A percentile compares a stretch with the other conserved stretches of the same genome.
These are phyloP conservation scores for Streptanthus diversifolius DNA, from an alignment of 345 rosid species.

Conservation along the genomic window DNA sequence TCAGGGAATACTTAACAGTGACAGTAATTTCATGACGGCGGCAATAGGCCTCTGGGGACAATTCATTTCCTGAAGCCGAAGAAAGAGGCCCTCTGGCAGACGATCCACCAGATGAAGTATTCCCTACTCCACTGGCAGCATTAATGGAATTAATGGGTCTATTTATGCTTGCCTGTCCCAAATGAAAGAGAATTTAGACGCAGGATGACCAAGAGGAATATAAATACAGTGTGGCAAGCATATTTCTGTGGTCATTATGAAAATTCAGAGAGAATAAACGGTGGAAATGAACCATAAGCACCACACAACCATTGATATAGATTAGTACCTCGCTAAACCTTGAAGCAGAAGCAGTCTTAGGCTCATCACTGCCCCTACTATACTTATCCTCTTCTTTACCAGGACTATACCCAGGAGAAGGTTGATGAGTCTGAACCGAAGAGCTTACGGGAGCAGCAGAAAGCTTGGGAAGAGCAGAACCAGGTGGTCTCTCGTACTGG, in stretches of 20 bases:
- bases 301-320: background rate
- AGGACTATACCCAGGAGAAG: slow-evolving; percentile 48
- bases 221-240: background rate
- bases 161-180: slow-evolving; percentile 15
- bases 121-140: slow-evolving; percentile 39
- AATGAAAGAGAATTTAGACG: background rate
- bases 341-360: slow-evolving; percentile 45
- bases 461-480: slow-evolving; percentile 32
- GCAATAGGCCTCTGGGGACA: slow-evolving; percentile 72
- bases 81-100: slow-evolving; percentile 37
- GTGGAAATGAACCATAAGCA: background rate
- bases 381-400: slow-evolving; percentile 53
- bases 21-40: slow-evolving; percentile 81
- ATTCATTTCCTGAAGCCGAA: slow-evolving; percentile 39
- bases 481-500: slow-evolving; percentile 82
- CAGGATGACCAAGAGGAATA: background rate
- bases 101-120: slow-evolving; percentile 37
- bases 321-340: slow-evolving; percentile 55
- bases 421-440: slow-evolving; percentile 56
- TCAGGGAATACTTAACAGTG: slow-evolving; percentile 46
- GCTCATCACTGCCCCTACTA: slow-evolving; percentile 38
- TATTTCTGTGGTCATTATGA: background rate
- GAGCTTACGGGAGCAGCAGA: slow-evolving; percentile 48
- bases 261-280: background rate
- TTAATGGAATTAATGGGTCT: slow-evolving; percentile 25